Evolutionary conservation across 805 yeast species (phyloP), one percentile per base, ranked within the genome.

Genomic region (Candida takata): DNA sequence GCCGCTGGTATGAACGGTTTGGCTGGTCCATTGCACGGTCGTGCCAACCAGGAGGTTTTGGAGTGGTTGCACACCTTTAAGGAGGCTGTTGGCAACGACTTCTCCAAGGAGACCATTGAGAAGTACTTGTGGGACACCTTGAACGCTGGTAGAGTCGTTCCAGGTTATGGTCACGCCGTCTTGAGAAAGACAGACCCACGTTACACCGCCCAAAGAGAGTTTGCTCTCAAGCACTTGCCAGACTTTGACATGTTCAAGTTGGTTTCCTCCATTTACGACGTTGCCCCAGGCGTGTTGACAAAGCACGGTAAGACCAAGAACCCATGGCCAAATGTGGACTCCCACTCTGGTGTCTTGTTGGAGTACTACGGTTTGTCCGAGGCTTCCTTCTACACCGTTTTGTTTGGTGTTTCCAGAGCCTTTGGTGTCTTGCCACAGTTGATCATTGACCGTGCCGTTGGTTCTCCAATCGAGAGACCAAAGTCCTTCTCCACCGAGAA

Each of bases 401-500:
- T 83, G 59, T 83, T 83, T 62, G 92, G 90, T 70, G 92, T 83
- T 38, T 72, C 90, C 34, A 80, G 94, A 66, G 88, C 92, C 33
- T 71, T 83, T 42, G 94, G 94, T 70, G 88, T 81, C 37, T 69
- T 83, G 55, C 87, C 92, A 44, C 92, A 84, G 69, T 69, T 82
- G 65, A 81, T 83, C 64, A 77, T 79, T 55, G 92, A 83, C 69
- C 76, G 94, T 62, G 88, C 87, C 51, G 66, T 78, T 43, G 92
- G 92, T 57, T 61, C 74, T 50, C 79, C 94, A 52, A 80, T 83
- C 57, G 94, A 83, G 70, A 81, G 94, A 70, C 92, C 92, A 67
- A 83, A 83, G 69, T 79, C 95, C 45, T 84, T 86, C 85, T 84
- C 95, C 43, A 85, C 95, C 48, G 90, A 85, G 68, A 86, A 86